Conservation (phyloP, 2,329 filamentous ascomycete genomes). For the Hypoxylon sp. region DNA sequence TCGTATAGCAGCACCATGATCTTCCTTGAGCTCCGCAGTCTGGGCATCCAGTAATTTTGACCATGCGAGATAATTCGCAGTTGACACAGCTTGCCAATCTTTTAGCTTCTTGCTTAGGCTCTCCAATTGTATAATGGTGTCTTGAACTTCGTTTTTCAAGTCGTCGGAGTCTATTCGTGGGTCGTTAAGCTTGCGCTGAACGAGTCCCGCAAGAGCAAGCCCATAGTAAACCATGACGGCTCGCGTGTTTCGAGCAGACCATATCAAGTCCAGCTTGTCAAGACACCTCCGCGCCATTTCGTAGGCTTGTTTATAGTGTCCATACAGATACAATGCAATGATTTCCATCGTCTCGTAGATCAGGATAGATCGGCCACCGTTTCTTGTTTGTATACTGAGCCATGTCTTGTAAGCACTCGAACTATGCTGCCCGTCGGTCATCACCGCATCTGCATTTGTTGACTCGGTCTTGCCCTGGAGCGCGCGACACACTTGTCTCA, state of each 20-base stretch:
- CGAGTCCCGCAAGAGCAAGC: constrained; percentile 61
- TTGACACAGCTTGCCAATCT: constrained; percentile 69
- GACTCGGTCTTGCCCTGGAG: constrained; percentile 76
- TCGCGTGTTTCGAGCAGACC: constrained; percentile 67
- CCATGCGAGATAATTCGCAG: constrained; percentile 77
- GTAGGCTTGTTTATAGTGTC: constrained; percentile 67
- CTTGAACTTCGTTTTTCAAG: constrained; percentile 53
- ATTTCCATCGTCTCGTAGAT: constrained; percentile 75
- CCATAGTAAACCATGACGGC: constrained; percentile 68
- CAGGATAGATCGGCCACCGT: constrained; percentile 69
- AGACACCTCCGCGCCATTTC: constrained; percentile 63
- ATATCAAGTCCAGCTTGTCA: constrained; percentile 59
- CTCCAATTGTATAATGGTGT: constrained; percentile 62
- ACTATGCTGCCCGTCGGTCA: constrained; percentile 74
- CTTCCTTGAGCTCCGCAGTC: constrained; percentile 66
- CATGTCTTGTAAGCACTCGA: constrained; percentile 67
- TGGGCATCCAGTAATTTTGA: constrained; percentile 74
- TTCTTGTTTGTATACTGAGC: constrained; percentile 60
- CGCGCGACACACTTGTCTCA: constrained; percentile 72
- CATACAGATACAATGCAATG: constrained; percentile 69
- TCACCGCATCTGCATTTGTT: constrained; percentile 61
- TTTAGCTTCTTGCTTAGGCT: constrained; percentile 68
- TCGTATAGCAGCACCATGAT: constrained; percentile 66
- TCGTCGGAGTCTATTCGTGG: constrained; percentile 55
- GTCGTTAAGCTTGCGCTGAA: constrained; percentile 60